These are phyloP conservation scores for Suillus sp. DNA, from an alignment of 768 basidiomycete genomes.

Conservation along the genomic window DNA sequence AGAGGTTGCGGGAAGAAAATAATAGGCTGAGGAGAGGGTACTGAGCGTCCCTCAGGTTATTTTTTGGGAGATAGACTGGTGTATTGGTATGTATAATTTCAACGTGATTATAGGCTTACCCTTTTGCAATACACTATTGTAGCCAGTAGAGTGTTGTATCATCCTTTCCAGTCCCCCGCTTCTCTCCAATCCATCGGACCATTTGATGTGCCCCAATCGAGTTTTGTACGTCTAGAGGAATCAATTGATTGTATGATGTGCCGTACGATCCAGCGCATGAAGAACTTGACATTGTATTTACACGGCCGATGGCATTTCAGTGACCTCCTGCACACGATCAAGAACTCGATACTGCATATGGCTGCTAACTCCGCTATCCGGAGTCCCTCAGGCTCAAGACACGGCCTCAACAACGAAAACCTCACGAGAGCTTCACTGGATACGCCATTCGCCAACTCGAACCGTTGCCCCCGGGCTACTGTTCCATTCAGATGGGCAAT, in stretches of 20 bases:
- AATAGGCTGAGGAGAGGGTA: constrained; percentile 51
- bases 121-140: background rate
- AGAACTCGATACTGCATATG: background rate
- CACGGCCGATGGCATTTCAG: background rate
- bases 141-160: background rate
- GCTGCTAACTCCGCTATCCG: background rate
- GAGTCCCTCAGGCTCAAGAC: background rate
- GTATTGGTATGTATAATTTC: too few species aligned
- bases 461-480: background rate
- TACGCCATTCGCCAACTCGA: background rate
- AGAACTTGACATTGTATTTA: background rate
- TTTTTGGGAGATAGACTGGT: background rate
- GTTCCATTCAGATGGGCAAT: background rate
- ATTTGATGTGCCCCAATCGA: background rate
- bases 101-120: too few species aligned
- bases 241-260: background rate
- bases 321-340: too few species aligned
- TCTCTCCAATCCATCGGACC: background rate
- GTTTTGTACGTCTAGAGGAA: background rate
- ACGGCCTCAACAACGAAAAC: background rate
- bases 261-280: background rate
- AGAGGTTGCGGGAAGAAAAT: constrained; percentile 67
- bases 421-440: background rate
- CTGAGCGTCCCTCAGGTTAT: constrained; percentile 15
- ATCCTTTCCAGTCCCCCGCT: too few species aligned